Evolutionary conservation across 345 rosid species (phyloP), one percentile per base, ranked within the genome.

Genomic region (Passiflora organensis): DNA sequence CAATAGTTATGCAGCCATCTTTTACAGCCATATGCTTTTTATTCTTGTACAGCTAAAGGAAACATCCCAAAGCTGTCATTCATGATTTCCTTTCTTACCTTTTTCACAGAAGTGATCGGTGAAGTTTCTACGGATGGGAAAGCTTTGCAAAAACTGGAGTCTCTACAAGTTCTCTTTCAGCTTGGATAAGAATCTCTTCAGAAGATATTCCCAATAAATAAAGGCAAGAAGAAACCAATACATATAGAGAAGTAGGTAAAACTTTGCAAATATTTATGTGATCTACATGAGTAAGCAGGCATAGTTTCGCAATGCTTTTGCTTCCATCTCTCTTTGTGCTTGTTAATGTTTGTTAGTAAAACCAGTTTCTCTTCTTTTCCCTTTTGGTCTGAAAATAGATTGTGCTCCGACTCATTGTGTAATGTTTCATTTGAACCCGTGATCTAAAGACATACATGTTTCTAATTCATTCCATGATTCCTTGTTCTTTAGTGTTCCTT

Each of bases 91-190:
- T 28, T 28, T 28, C 25, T 20, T 48, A 14, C 16, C 15, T 50
- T 32, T 56, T 37, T 4, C 59, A 75, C 75, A 78, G 79, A 65
- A 60, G 20, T 21, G 48, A 20, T 21, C 9, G 41, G 42, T 17
- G 66, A 43, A 48, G 63, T 32, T 51, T 37, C 11, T 2, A 22
- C 41, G 55, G 66, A 24, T 24, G 13, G 39, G 60, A 55, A 57
- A 53, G 6, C n/a, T 14, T 39, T 37, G 41, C 55, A 39, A 60
- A n/a, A 32, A 22, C 66, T 39, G 55, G 62, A 42, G 28, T 59
- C n/a, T 51, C 36, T 46, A 51, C 58, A 38, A 48, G 38, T 51
- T 59, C 32, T 28, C 34, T 23, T 14, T 43, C 38, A 50, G 53
- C 62, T 48, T 42, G 55, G 56, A 49, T 43, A 47, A 22, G 53